These are phyloP conservation scores for Pichia paraexigua DNA, from an alignment of 805 yeast genomes.

Conservation along the genomic window DNA sequence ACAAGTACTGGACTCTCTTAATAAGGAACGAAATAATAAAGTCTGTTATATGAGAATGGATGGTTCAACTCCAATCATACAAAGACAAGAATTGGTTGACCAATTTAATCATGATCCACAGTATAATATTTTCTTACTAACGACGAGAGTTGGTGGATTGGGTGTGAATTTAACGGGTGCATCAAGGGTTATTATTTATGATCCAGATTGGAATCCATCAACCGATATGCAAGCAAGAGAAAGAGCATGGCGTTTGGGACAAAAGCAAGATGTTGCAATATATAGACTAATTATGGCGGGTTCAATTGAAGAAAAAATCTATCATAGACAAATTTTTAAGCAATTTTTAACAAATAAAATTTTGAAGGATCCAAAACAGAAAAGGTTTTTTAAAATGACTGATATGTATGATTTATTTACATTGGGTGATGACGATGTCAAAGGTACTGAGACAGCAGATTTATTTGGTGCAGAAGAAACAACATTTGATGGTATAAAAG, in stretches of 20 bases:
- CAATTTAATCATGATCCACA: conserved; percentile 55
- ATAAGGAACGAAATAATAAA: conserved; percentile 17
- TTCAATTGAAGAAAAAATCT: conserved; percentile 92
- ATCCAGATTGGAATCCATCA: conserved; percentile 98
- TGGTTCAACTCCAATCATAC: conserved; percentile 77
- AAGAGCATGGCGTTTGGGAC: conserved; percentile 96
- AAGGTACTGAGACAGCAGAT: conserved; percentile 62
- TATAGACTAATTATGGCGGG: conserved; percentile 92
- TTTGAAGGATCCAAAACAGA: conserved; percentile 89
- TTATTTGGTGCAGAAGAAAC: conserved; percentile 45
- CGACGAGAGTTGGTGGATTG: conserved; percentile 93
- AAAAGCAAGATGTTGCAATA: conserved; percentile 82
- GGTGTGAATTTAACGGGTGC: conserved; percentile 96
- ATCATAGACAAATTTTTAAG: conserved; percentile 93
- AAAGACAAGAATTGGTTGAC: conserved; percentile 75
- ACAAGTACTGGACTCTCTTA: conserved; percentile 43
- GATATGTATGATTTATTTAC: conserved; percentile 87
- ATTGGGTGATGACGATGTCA: conserved; percentile 63
- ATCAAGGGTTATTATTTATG: conserved; percentile 84
- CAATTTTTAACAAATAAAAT: conserved; percentile 91
- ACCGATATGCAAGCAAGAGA: conserved; percentile 96
- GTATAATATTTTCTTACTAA: conserved; percentile 64
- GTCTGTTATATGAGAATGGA: conserved; percentile 79
- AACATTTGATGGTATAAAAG: conserved; percentile 27
- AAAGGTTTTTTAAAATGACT: conserved; percentile 84